phyloP scores from a whole-genome alignment of 1,284 basidiomycete genomes.

The Neotropicomus parvogracilis region DNA sequence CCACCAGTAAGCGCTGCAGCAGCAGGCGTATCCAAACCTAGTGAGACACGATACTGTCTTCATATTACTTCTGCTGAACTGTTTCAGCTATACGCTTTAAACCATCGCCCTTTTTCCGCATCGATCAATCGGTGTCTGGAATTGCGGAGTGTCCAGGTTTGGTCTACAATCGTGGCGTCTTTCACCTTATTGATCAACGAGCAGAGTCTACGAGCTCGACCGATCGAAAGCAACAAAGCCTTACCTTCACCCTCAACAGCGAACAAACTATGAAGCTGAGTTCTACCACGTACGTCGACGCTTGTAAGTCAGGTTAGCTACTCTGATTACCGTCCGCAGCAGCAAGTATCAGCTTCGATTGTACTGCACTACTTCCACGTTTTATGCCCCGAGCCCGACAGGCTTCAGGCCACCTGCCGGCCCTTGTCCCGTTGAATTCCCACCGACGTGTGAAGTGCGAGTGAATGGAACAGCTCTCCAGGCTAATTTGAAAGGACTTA shows the following conservation, averaged over 20 bases:
- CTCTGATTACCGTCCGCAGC: constrained; percentile 36
- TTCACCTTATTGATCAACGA: constrained; percentile 19
- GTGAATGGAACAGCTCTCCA: constrained; percentile 70
- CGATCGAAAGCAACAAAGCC: constrained; percentile 64
- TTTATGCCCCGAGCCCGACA: constrained; percentile 53
- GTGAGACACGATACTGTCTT: constrained; percentile 18
- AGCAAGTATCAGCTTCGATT: constrained; percentile 78
- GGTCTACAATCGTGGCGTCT: constrained; percentile 11
- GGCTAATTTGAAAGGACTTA: constrained; percentile 86
- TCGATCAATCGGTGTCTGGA: constrained; percentile 61
- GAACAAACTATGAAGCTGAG: constrained; percentile 65
- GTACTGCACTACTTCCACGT: constrained; percentile 90
- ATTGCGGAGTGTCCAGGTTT: constrained; percentile 74
- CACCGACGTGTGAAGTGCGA: constrained; percentile 85
- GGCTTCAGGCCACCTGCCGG: constrained; percentile 49
- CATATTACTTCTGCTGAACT: constrained; percentile 8
- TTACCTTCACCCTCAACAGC: constrained; percentile 59
- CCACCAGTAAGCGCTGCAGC: constrained; percentile 36
- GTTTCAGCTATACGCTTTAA: constrained; percentile 68
- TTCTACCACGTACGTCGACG: constrained; percentile 42
- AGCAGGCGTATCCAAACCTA: constrained; percentile 30
- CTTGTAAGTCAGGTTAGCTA: constrained; percentile 4
- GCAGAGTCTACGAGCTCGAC: constrained; percentile 73
- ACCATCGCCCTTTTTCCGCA: constrained; percentile 71
- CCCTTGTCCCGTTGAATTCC: constrained; percentile 84